Conservation (phyloP, 169 alveolate genomes). For the Theileria equi region DNA sequence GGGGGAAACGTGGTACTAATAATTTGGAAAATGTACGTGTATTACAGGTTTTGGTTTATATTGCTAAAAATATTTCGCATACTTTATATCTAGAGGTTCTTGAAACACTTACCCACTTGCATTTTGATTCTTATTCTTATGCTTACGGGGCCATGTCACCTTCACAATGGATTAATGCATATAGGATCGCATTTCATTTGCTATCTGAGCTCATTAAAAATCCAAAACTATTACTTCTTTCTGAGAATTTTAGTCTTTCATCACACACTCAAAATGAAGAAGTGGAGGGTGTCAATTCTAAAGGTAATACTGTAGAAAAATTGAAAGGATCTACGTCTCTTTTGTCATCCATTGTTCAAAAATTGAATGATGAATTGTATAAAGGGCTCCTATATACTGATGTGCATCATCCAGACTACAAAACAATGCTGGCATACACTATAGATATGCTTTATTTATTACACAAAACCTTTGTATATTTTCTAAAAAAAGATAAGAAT, state of each 20-base stretch:
- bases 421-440: constrained; percentile 74
- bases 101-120: constrained; percentile 81
- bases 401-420: constrained; percentile 80
- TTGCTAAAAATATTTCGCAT: constrained; percentile 76
- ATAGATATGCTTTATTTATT: constrained; percentile 73
- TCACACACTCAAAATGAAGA: constrained; percentile 16
- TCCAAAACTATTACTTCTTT: constrained; percentile 65
- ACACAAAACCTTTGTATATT: constrained; percentile 68
- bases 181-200: constrained; percentile 71
- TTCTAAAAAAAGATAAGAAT: constrained; percentile 62
- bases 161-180: constrained; percentile 78
- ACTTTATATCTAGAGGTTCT: constrained; percentile 81
- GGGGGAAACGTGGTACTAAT: constrained; percentile 87
- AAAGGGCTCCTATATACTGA: constrained; percentile 83
- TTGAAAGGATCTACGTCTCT: constrained; percentile 70
- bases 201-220: constrained; percentile 67
- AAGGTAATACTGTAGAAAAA: constrained; percentile 22
- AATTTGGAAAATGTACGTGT: constrained; percentile 81
- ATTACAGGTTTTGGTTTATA: constrained; percentile 78
- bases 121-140: constrained; percentile 84
- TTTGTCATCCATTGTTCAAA: constrained; percentile 76
- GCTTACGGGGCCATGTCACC: constrained; percentile 81
- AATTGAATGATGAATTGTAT: constrained; percentile 81
- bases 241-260: constrained; percentile 43
- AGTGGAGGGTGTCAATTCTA: constrained; percentile 15